phyloP scores from a whole-genome alignment of 2,329 filamentous ascomycete species.

The Neurospora crassa region DNA sequence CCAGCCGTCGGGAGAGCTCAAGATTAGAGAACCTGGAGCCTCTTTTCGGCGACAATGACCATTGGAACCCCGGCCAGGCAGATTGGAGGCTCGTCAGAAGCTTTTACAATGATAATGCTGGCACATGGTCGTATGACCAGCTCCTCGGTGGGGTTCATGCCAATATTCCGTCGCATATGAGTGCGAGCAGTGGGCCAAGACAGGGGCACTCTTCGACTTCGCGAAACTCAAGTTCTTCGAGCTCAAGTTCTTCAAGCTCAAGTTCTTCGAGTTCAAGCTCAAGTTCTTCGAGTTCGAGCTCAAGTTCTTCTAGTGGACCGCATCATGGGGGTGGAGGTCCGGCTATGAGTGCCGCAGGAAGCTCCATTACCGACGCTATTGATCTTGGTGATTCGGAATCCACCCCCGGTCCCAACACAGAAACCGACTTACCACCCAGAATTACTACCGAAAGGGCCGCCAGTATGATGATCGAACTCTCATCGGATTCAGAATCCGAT shows the following conservation, averaged over 20 bases:
- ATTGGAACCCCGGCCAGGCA: constrained; percentile 5
- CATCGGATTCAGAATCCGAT: neutral
- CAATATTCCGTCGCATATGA: neutral
- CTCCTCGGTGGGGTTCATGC: too few species aligned
- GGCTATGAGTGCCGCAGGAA: neutral
- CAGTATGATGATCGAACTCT: neutral
- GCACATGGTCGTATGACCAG: constrained; percentile 11
- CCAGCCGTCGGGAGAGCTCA: neutral
- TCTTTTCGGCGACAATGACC: neutral
- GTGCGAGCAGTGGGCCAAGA: neutral
- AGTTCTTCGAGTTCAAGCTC: neutral
- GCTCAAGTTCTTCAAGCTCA: neutral
- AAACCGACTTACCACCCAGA: neutral
- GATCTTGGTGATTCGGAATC: neutral
- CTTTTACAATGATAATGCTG: constrained; percentile 7
- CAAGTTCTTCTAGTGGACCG: neutral
- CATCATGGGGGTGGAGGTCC: neutral
- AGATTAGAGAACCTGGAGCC: constrained; percentile 11
- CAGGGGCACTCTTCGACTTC: neutral
- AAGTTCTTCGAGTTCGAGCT: too few species aligned
- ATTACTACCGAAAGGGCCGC: neutral
- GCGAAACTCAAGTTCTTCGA: neutral
- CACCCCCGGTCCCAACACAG: neutral
- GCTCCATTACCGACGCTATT: neutral
- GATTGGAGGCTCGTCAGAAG: constrained; percentile 10